Conservation (phyloP, 495 filamentous ascomycete genomes). For the Talaromyces adpressus region DNA sequence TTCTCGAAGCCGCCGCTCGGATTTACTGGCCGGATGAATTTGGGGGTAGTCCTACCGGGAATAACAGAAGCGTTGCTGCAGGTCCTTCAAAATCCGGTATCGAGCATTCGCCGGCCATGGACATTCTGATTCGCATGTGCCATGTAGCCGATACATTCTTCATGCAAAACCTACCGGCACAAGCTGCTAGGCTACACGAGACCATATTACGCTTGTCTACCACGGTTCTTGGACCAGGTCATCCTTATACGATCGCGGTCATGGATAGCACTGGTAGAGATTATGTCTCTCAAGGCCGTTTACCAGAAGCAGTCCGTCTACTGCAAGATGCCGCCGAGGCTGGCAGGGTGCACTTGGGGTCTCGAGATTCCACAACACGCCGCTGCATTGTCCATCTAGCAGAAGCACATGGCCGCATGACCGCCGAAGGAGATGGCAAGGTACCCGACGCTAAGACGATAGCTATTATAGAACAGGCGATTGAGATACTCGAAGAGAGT, state of each 20-base stretch:
- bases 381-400: slow-evolving; percentile 6
- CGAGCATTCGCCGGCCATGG: slow-evolving; percentile 2
- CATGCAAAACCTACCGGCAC: neutral
- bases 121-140: neutral
- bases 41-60: neutral
- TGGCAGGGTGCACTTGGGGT: slow-evolving; percentile 9
- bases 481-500: slow-evolving; percentile 10
- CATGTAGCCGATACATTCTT: slow-evolving; percentile 6
- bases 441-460: slow-evolving; percentile 9
- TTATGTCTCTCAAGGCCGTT: slow-evolving; percentile 6
- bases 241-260: slow-evolving; percentile 5
- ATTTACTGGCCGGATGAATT: neutral
- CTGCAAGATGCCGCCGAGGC: slow-evolving; percentile 9
- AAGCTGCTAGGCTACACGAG: slow-evolving; percentile 5
- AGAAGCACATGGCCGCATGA: slow-evolving; percentile 6
- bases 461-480: slow-evolving; percentile 2
- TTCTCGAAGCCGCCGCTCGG: slow-evolving; percentile 3
- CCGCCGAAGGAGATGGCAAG: slow-evolving; percentile 8
- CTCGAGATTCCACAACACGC: slow-evolving; percentile 9
- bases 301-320: slow-evolving; percentile 9
- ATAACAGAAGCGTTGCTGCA: neutral
- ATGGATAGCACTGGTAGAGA: slow-evolving; percentile 10
- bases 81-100: neutral
- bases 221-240: slow-evolving; percentile 8
- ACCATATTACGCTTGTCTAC: slow-evolving; percentile 4